phyloP scores from a whole-genome alignment of 345 rosid genomes.

The Lepidium aucheri region DNA sequence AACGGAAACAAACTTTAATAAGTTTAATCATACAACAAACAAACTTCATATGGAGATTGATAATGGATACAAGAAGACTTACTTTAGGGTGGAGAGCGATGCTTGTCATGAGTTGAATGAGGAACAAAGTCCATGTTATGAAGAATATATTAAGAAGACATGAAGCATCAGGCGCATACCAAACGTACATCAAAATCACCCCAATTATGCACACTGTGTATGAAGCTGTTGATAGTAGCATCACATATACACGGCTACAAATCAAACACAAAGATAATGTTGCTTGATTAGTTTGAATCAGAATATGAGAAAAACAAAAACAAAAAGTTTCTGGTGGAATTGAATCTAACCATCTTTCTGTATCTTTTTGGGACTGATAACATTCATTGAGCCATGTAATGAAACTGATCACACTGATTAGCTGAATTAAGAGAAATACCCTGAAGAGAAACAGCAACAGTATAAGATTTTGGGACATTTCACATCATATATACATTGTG shows the following conservation, averaged over 20 bases:
- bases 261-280: not conserved
- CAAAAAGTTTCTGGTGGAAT: not conserved
- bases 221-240: slow-evolving; percentile 57
- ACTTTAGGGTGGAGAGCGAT: slow-evolving; percentile 83
- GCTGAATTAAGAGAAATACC: slow-evolving; percentile 90
- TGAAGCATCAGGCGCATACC: slow-evolving; percentile 81
- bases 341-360: slow-evolving; percentile 62
- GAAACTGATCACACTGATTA: slow-evolving; percentile 86
- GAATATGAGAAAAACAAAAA: not conserved
- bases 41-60: not conserved
- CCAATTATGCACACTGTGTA: slow-evolving; percentile 73
- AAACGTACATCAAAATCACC: slow-evolving; percentile 84
- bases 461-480: not conserved
- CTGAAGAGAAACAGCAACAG: slow-evolving; percentile 34
- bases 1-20: not conserved
- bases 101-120: slow-evolving; percentile 91
- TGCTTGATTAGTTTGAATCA: slow-evolving; percentile 6
- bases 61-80: slow-evolving; percentile 6
- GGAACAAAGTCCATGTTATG: slow-evolving; percentile 88
- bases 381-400: slow-evolving; percentile 77
- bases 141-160: slow-evolving; percentile 91
- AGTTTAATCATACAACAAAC: too few species aligned
- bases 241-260: slow-evolving; percentile 69
- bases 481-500: slow-evolving; percentile 7
- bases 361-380: slow-evolving; percentile 50